Conservation (phyloP, 2,329 filamentous ascomycete genomes). For the Fusarium vanettenii region DNA sequence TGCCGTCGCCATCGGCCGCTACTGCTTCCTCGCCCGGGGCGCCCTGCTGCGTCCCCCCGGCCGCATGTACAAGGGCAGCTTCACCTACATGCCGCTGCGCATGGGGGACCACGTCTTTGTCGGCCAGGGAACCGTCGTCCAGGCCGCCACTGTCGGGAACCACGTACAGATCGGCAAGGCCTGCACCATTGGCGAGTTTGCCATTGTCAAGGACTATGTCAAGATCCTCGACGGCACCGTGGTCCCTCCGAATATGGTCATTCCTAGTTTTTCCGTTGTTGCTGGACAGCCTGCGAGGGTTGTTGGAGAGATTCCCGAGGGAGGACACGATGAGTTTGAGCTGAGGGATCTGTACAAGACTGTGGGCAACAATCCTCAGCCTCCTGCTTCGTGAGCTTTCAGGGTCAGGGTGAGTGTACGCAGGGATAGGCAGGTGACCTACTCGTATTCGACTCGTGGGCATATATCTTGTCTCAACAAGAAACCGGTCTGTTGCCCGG, state of each 20-base stretch:
- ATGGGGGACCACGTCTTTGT: slow-evolving; percentile 96
- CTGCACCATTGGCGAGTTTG: slow-evolving; percentile 85
- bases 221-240: slow-evolving; percentile 87
- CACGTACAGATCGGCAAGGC: slow-evolving; percentile 87
- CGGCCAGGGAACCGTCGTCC: slow-evolving; percentile 78
- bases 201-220: slow-evolving; percentile 93
- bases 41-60: slow-evolving; percentile 86
- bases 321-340: slow-evolving; percentile 73
- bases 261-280: slow-evolving; percentile 93
- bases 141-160: slow-evolving; percentile 84
- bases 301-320: slow-evolving; percentile 83
- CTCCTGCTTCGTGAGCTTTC: slow-evolving; percentile 41
- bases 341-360: slow-evolving; percentile 73
- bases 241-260: slow-evolving; percentile 88
- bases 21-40: slow-evolving; percentile 86
- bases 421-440: not conserved
- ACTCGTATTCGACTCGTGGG: not conserved
- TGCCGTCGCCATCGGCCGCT: slow-evolving; percentile 89
- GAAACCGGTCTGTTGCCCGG: not conserved
- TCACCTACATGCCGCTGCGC: slow-evolving; percentile 88
- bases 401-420: not conserved
- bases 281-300: slow-evolving; percentile 83
- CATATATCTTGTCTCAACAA: not conserved
- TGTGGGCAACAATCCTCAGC: slow-evolving; percentile 67
- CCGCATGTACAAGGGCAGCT: slow-evolving; percentile 80